Evolutionary conservation across 208 protist genomes (phyloP).

Genomic region (Crithidia sp.): DNA sequence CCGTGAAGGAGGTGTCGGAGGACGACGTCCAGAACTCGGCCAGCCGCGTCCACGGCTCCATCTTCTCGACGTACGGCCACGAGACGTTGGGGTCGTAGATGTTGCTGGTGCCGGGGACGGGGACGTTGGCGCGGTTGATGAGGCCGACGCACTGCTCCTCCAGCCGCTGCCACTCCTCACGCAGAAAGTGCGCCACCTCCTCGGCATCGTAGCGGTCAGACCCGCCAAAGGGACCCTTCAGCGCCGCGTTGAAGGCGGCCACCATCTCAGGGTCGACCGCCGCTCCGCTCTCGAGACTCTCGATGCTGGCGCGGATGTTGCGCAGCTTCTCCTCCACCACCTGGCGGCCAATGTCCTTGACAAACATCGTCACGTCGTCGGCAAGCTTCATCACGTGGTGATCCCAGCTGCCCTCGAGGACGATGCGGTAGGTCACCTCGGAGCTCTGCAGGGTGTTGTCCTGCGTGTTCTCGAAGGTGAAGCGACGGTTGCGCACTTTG

Average conservation of each 20-base stretch:
- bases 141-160: slow-evolving; percentile 84
- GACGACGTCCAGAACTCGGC: slow-evolving; percentile 91
- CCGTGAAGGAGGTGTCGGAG: slow-evolving; percentile 84
- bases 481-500: slow-evolving; percentile 87
- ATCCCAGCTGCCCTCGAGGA: slow-evolving; percentile 89
- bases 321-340: slow-evolving; percentile 80
- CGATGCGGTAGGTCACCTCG: slow-evolving; percentile 84
- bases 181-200: slow-evolving; percentile 87
- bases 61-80: slow-evolving; percentile 83
- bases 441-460: slow-evolving; percentile 56
- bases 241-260: slow-evolving; percentile 53
- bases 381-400: slow-evolving; percentile 90
- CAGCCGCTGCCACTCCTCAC: slow-evolving; percentile 60
- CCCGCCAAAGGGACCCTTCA: slow-evolving; percentile 69
- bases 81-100: slow-evolving; percentile 83
- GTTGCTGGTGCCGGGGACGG: slow-evolving; percentile 77
- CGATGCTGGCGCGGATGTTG: slow-evolving; percentile 64
- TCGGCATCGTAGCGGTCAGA: slow-evolving; percentile 71
- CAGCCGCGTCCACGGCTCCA: slow-evolving; percentile 89
- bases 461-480: slow-evolving; percentile 82
- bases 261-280: slow-evolving; percentile 72
- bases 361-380: slow-evolving; percentile 86
- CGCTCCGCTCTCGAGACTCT: slow-evolving; percentile 31
- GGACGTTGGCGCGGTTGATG: slow-evolving; percentile 86
- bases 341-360: slow-evolving; percentile 81